Conservation (phyloP, 2,329 filamentous ascomycete genomes). For the Thelonectria rubi region DNA sequence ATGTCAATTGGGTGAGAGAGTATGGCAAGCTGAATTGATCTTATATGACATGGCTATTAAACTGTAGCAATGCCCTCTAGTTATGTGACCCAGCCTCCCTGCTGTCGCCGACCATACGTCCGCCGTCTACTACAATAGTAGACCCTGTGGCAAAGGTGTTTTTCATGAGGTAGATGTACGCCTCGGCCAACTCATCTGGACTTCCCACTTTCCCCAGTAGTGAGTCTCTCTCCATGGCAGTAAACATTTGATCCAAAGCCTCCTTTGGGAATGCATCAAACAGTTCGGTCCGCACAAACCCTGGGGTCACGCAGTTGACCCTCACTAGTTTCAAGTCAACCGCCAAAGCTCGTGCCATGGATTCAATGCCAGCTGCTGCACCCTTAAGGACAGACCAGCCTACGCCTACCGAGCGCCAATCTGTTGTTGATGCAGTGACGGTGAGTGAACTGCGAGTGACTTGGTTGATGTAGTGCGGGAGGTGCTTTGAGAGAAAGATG, state of each 20-base stretch:
- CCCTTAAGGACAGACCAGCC: constrained; percentile 60
- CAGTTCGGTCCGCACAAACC: constrained; percentile 59
- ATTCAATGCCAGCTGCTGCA: constrained; percentile 60
- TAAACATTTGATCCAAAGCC: constrained; percentile 17
- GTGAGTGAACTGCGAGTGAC: constrained; percentile 60
- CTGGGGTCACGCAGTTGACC: constrained; percentile 70
- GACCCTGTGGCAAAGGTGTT: constrained; percentile 50
- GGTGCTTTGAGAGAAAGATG: constrained; percentile 61
- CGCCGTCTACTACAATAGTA: constrained; percentile 41
- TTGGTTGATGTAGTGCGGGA: constrained; percentile 53
- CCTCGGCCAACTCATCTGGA: constrained; percentile 54
- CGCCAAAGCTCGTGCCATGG: constrained; percentile 64
- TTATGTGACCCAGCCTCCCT: neutral
- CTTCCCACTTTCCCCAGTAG: constrained; percentile 40
- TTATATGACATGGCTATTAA: too few species aligned
- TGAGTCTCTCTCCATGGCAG: constrained; percentile 25
- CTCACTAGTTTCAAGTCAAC: constrained; percentile 70
- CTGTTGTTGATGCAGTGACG: constrained; percentile 63
- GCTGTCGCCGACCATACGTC: constrained; percentile 34
- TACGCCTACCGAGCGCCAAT: constrained; percentile 57
- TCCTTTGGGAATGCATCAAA: constrained; percentile 35
- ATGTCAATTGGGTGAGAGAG: neutral
- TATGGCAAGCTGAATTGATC: too few species aligned
- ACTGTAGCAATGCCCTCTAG: neutral
- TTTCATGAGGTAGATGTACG: constrained; percentile 56